Evolutionary conservation across 441 rosid genomes (phyloP).

Genomic region (Arabidopsis lyrata): DNA sequence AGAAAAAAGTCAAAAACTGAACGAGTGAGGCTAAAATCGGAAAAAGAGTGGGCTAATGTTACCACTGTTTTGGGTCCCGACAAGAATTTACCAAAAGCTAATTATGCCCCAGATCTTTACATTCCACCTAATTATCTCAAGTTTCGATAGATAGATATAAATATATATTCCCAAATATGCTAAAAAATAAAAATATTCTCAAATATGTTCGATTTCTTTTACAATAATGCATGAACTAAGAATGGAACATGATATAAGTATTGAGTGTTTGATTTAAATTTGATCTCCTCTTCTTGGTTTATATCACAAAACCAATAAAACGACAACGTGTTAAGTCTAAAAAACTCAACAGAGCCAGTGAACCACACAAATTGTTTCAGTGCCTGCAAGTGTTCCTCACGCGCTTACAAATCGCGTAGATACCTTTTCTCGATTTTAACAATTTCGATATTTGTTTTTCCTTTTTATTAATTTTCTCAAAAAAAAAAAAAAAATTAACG

Average conservation of each 20-base stretch:
- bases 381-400: conserved; percentile 16
- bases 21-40: too few species aligned
- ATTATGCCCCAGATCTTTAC: too few species aligned
- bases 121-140: too few species aligned
- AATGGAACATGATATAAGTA: conserved; percentile 10
- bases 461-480: neutral
- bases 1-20: too few species aligned
- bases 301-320: conserved; percentile 7
- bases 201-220: conserved; percentile 11
- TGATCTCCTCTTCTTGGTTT: neutral
- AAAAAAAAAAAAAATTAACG: conserved; percentile 30
- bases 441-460: neutral
- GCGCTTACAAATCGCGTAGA: conserved; percentile 29
- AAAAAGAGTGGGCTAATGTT: too few species aligned
- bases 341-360: conserved; percentile 22
- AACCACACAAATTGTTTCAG: conserved; percentile 22
- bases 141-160: too few species aligned
- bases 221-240: neutral
- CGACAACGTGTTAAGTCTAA: neutral
- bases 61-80: too few species aligned
- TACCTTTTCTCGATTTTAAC: conserved; percentile 34
- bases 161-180: too few species aligned
- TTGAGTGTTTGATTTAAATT: neutral
- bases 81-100: too few species aligned
- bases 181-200: neutral